These are phyloP conservation scores for Gossypium trilobum DNA, from an alignment of 441 rosid species.

Conservation along the genomic window DNA sequence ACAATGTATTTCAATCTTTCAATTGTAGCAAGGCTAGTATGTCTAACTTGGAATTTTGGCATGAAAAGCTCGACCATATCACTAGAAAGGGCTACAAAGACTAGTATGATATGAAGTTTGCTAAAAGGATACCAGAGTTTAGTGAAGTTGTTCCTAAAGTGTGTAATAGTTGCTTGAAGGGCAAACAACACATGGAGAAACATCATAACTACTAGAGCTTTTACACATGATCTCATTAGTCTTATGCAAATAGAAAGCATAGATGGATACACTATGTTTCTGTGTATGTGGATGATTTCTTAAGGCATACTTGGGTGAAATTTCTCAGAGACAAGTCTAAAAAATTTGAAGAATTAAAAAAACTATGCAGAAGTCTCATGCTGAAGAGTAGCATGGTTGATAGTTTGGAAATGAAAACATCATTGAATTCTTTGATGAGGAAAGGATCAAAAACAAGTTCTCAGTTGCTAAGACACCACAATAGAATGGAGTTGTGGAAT, in stretches of 20 bases:
- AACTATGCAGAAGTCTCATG: neutral
- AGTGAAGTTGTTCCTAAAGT: neutral
- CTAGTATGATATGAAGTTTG: neutral
- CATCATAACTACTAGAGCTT: neutral
- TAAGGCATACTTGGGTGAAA: neutral
- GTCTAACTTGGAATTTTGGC: neutral
- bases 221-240: neutral
- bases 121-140: neutral
- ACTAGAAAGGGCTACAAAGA: neutral
- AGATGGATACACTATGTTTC: neutral
- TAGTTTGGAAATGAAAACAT: too few relatives aligned
- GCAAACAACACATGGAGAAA: neutral
- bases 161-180: neutral
- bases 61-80: neutral
- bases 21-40: neutral
- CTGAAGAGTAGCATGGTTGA: too few relatives aligned
- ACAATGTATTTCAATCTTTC: neutral
- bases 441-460: too few relatives aligned
- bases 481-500: too few relatives aligned
- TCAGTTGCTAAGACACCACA: too few relatives aligned
- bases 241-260: too few relatives aligned
- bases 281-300: too few relatives aligned
- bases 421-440: too few relatives aligned
- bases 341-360: neutral
- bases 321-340: neutral